These are phyloP conservation scores for Eimeria praecox DNA, from an alignment of 169 alveolate genomes.

Conservation along the genomic window DNA sequence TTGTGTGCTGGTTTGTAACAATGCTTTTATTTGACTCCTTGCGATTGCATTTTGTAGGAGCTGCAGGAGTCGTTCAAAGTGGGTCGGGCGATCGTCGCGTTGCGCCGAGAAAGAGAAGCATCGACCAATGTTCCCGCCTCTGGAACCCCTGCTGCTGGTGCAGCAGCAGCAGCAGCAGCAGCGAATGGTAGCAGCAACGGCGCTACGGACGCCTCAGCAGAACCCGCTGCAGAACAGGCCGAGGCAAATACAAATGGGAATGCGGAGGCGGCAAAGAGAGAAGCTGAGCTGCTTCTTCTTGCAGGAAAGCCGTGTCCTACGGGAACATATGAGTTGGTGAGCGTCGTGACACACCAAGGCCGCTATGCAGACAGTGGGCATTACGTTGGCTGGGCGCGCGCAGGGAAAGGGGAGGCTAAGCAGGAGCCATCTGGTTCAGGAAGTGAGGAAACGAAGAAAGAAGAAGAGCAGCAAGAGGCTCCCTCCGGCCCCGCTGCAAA, in stretches of 20 bases:
- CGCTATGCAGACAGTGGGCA: conserved; percentile 99
- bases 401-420: not conserved
- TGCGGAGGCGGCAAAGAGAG: not conserved
- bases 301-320: conserved; percentile 74
- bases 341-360: conserved; percentile 98
- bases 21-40: not conserved
- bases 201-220: not conserved
- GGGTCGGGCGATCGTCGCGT: conserved; percentile 79
- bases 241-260: not conserved
- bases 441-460: conserved; percentile 20
- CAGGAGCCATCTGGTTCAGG: conserved; percentile 6
- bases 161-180: not conserved
- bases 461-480: not conserved
- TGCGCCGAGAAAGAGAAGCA: conserved; percentile 77
- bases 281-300: not conserved
- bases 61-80: conserved; percentile 67
- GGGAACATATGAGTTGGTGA: conserved; percentile 96
- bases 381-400: conserved; percentile 97
- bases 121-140: not conserved
- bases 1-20: not conserved
- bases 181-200: not conserved
- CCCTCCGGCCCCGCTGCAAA: conserved; percentile 39
- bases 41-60: conserved; percentile 33
- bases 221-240: not conserved
- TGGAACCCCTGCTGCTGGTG: not conserved